Evolutionary conservation across 2,329 filamentous ascomycete genomes (phyloP).

Genomic region (Stemphylium lycopersici): DNA sequence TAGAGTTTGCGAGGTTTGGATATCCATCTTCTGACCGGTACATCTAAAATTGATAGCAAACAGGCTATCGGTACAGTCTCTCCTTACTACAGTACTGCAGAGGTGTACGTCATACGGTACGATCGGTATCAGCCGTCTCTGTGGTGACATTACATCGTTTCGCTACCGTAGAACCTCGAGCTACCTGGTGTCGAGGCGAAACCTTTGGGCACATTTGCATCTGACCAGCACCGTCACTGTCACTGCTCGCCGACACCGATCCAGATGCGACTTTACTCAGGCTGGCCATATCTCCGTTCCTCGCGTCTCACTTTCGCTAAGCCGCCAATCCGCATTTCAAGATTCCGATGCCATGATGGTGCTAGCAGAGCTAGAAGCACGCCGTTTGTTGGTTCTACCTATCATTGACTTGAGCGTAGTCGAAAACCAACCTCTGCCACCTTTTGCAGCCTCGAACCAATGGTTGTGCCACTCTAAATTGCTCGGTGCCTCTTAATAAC

Average conservation of each 20-base stretch:
- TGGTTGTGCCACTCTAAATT: neutral
- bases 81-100: neutral
- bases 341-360: constrained; percentile 19
- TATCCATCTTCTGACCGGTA: constrained; percentile 25
- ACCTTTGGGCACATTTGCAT: neutral
- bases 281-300: constrained; percentile 7
- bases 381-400: constrained; percentile 3
- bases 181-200: neutral
- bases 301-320: neutral
- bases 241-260: neutral
- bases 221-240: neutral
- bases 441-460: neutral
- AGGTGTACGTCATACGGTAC: neutral
- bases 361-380: constrained; percentile 3
- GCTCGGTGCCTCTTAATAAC: neutral
- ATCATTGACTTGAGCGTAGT: constrained; percentile 4
- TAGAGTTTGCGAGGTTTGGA: constrained; percentile 19
- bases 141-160: neutral
- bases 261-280: constrained; percentile 11
- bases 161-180: neutral
- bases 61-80: constrained; percentile 3
- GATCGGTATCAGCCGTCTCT: neutral
- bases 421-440: neutral
- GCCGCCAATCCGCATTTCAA: constrained; percentile 6
- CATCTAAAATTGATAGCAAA: constrained; percentile 16